These are phyloP conservation scores for Rosa lucieae DNA, from an alignment of 306 rosid species.

Conservation along the genomic window DNA sequence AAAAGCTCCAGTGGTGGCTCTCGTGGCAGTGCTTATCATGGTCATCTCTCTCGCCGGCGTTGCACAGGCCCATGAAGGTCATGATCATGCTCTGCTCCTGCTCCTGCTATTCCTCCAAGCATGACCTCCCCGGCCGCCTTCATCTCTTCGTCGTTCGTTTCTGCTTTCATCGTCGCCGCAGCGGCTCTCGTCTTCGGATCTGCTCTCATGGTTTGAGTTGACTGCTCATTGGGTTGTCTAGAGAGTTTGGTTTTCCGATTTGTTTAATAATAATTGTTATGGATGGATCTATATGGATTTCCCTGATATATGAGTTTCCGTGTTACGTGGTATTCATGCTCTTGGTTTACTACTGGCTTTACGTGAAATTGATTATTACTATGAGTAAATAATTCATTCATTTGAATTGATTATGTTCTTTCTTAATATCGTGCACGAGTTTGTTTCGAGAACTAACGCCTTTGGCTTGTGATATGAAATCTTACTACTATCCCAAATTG, in stretches of 20 bases:
- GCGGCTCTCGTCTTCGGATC: conserved; percentile 65
- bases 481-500: not conserved
- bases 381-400: conserved; percentile 23
- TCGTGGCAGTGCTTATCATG: conserved; percentile 43
- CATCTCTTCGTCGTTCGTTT: conserved; percentile 46
- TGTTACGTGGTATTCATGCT: conserved; percentile 10
- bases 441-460: not conserved
- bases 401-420: not conserved
- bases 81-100: not conserved
- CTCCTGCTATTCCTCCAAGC: conserved; percentile 60
- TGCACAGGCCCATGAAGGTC: conserved; percentile 46
- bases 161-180: conserved; percentile 43
- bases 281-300: conserved; percentile 9
- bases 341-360: conserved; percentile 11
- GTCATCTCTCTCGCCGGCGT: conserved; percentile 37
- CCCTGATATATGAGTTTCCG: not conserved
- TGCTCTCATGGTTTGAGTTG: conserved; percentile 51
- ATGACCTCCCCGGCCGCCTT: conserved; percentile 58
- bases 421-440: not conserved
- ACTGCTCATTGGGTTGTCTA: conserved; percentile 5
- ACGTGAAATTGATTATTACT: conserved; percentile 13
- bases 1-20: conserved; percentile 32
- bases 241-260: conserved; percentile 16
- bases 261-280: conserved; percentile 7
- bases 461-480: not conserved